phyloP scores from a whole-genome alignment of 495 filamentous ascomycete genomes.

The Terfezia claveryi region DNA sequence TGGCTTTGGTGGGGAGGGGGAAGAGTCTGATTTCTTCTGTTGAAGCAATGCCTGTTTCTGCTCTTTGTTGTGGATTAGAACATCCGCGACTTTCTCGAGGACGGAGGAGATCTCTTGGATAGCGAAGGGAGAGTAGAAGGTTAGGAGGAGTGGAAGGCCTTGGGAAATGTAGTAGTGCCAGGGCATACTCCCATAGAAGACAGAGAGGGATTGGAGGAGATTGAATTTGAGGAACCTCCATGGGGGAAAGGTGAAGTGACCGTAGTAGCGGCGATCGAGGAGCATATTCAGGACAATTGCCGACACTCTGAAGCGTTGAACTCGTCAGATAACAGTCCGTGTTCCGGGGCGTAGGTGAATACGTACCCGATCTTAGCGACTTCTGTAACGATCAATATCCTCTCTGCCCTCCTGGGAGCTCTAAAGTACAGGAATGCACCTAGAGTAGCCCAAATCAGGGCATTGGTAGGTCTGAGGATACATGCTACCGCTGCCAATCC shows the following conservation, averaged over 20 bases:
- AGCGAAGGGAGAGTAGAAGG: slow-evolving; percentile 58
- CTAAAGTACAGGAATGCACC: slow-evolving; percentile 26
- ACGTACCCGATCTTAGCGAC: slow-evolving; percentile 17
- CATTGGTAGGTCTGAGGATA: slow-evolving; percentile 74
- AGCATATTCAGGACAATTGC: slow-evolving; percentile 21
- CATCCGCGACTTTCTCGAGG: not conserved
- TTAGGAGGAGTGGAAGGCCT: slow-evolving; percentile 70
- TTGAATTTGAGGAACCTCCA: slow-evolving; percentile 85
- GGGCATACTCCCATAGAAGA: slow-evolving; percentile 82
- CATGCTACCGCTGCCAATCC: slow-evolving; percentile 61
- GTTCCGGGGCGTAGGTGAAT: too few species aligned
- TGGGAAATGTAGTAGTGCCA: slow-evolving; percentile 87
- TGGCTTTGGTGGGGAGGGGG: not conserved
- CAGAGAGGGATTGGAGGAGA: slow-evolving; percentile 57
- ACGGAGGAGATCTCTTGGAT: slow-evolving; percentile 38
- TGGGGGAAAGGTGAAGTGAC: slow-evolving; percentile 73
- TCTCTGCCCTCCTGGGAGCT: slow-evolving; percentile 13
- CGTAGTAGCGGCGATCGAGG: slow-evolving; percentile 68
- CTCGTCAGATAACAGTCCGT: slow-evolving; percentile 6
- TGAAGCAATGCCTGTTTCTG: not conserved
- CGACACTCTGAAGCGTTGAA: slow-evolving; percentile 6
- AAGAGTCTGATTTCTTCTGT: not conserved
- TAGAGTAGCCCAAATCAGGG: slow-evolving; percentile 57
- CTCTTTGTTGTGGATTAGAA: not conserved
- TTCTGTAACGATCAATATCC: slow-evolving; percentile 5